These are phyloP conservation scores for Aureobasidium sp. DNA, from an alignment of 2,329 filamentous ascomycete species.

Conservation along the genomic window DNA sequence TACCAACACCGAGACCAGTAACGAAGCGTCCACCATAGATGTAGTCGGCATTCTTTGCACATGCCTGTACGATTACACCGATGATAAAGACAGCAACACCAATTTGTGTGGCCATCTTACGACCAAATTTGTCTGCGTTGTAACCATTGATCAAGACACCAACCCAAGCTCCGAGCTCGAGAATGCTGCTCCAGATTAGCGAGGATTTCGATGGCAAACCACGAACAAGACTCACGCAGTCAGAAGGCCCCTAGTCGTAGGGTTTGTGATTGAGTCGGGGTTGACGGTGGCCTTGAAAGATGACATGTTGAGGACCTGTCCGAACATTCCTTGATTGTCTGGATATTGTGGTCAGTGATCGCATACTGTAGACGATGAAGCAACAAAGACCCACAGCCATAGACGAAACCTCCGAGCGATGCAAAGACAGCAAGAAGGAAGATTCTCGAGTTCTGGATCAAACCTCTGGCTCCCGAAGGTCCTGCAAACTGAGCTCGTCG, in stretches of 20 bases:
- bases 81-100: conserved; percentile 61
- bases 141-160: conserved; percentile 64
- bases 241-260: conserved; percentile 12
- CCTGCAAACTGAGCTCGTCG: conserved; percentile 23
- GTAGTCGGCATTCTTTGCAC: conserved; percentile 50
- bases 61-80: conserved; percentile 62
- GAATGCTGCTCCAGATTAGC: conserved; percentile 40
- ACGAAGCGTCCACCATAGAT: conserved; percentile 68
- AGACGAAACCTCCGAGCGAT: conserved; percentile 25
- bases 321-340: conserved; percentile 27
- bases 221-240: conserved; percentile 4
- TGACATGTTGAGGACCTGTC: conserved; percentile 23
- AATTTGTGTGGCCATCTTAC: conserved; percentile 63
- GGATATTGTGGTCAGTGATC: neutral
- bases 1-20: conserved; percentile 38
- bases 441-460: conserved; percentile 23
- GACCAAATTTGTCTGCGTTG: conserved; percentile 60
- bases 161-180: conserved; percentile 72
- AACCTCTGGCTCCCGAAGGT: conserved; percentile 22
- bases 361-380: neutral
- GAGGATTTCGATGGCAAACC: too few relatives aligned
- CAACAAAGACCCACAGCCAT: conserved; percentile 22
- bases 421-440: conserved; percentile 24
- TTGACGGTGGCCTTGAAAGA: conserved; percentile 20
- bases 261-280: conserved; percentile 7